These are phyloP conservation scores for Trichoderma harzianum DNA, from an alignment of 2,329 filamentous ascomycete genomes.

Conservation along the genomic window DNA sequence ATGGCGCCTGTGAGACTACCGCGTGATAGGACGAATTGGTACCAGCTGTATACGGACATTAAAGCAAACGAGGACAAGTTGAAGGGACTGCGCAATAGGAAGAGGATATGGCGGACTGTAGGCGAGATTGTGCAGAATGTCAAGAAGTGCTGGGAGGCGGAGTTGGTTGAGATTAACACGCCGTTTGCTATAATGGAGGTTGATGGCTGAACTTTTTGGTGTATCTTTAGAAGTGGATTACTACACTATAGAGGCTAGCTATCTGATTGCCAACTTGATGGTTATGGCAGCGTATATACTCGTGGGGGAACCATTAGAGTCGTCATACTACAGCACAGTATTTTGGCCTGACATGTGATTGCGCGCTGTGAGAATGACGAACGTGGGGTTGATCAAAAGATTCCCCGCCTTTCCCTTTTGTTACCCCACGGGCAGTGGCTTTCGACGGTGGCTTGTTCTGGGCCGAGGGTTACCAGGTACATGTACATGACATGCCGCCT, in stretches of 20 bases:
- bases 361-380: neutral
- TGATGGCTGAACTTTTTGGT: neutral
- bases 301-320: neutral
- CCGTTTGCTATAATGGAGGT: neutral
- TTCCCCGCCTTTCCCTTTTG: neutral
- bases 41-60: slow-evolving; percentile 18
- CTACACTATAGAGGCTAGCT: neutral
- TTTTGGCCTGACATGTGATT: slow-evolving; percentile 6
- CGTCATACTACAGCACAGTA: neutral
- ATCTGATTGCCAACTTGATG: neutral
- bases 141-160: neutral
- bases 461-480: neutral
- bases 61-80: neutral
- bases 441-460: neutral
- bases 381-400: neutral
- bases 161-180: neutral
- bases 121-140: neutral
- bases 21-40: slow-evolving; percentile 18
- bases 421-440: slow-evolving; percentile 7
- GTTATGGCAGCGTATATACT: neutral
- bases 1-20: slow-evolving; percentile 3
- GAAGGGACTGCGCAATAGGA: slow-evolving; percentile 19
- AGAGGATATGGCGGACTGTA: slow-evolving; percentile 18
- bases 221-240: neutral
- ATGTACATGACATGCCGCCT: neutral